Conservation (phyloP, 345 rosid genomes). For the Turnera subulata region DNA sequence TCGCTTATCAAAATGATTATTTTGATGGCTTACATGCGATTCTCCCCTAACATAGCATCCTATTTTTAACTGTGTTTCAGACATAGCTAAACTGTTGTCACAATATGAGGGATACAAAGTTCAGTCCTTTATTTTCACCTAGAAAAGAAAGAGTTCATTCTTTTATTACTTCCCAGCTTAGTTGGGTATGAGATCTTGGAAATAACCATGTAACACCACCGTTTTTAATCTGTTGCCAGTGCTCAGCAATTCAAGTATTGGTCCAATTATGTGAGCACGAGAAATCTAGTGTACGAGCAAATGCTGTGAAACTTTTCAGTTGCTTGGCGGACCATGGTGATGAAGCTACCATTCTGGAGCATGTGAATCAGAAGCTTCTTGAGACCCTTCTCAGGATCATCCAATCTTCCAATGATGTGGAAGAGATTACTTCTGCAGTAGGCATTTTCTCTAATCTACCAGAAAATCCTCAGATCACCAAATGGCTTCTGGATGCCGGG, state of each 20-base stretch:
- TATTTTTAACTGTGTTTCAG: too few species aligned
- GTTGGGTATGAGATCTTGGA: too few species aligned
- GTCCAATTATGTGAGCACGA: constrained; percentile 45
- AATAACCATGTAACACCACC: constrained; percentile 14
- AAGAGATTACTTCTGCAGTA: constrained; percentile 47
- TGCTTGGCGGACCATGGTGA: constrained; percentile 48
- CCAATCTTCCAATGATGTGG: constrained; percentile 35
- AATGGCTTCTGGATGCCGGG: constrained; percentile 51
- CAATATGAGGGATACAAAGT: too few species aligned
- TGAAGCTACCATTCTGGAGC: constrained; percentile 44
- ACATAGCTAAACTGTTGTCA: too few species aligned
- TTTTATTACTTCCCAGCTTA: too few species aligned
- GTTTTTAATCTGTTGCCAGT: constrained; percentile 33
- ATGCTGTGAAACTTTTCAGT: constrained; percentile 58
- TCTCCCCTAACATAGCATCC: too few species aligned
- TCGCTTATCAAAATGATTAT: too few species aligned
- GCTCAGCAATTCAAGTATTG: constrained; percentile 49
- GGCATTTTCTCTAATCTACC: constrained; percentile 56
- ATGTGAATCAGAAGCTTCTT: constrained; percentile 38
- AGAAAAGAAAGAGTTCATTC: too few species aligned
- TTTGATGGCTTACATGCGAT: too few species aligned
- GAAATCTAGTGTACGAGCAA: constrained; percentile 38
- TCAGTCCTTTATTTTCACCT: too few species aligned
- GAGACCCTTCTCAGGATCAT: constrained; percentile 46
- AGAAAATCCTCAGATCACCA: constrained; percentile 37